Base-by-base conservation (phyloP, 352 stramenopile genomes). In the Pythium brachiatum region DNA sequence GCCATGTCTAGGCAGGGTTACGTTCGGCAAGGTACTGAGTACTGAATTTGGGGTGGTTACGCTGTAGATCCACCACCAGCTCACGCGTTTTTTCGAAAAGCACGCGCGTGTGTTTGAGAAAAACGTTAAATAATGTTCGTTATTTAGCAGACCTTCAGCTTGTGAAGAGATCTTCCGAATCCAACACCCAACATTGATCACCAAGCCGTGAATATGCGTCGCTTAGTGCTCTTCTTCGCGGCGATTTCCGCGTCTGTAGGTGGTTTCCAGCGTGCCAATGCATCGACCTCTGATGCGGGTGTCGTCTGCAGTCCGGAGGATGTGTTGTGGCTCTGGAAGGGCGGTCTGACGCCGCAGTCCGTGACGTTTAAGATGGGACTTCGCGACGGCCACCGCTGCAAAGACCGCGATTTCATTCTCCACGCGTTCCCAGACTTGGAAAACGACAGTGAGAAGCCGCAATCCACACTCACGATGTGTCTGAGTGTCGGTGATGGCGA, bases 281-380 rank as follows among this genome's bases (percentile, higher is more conserved):
- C 51, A 21, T 13, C 50, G 15, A n/a, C 48, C 43, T 25, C 63
- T 23, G n/a, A 41, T 39, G 29, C 16, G 2, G 32, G 34, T 2
- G 36, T 20, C 21, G 9, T 44, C 21, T 91, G 81, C 31, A 62
- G 70, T 39, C 63, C 69, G 0, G 71, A 64, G 0, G 81, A 89
- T 44, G 79, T 90, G 53, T 41, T 83, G 31, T 93, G 83, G 83
- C 27, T 93, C 15, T 93, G 83, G 83, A 86, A 77, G 36, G 83
- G 83, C 56, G 81, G 80, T 34, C 64, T 93, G 39, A 81, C 81
- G 44, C 75, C 81, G 41, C 71, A 80, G 29, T 90, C 81, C 3
- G 66, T 93, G 31, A 72, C 53, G n/a, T 90, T 93, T 64, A 88
- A 88, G 48, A 69, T 91, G 46, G 83, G 83, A 36, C 73, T 93